phyloP scores from a whole-genome alignment of 2,329 filamentous ascomycete genomes.

The Colletotrichum tropicale region DNA sequence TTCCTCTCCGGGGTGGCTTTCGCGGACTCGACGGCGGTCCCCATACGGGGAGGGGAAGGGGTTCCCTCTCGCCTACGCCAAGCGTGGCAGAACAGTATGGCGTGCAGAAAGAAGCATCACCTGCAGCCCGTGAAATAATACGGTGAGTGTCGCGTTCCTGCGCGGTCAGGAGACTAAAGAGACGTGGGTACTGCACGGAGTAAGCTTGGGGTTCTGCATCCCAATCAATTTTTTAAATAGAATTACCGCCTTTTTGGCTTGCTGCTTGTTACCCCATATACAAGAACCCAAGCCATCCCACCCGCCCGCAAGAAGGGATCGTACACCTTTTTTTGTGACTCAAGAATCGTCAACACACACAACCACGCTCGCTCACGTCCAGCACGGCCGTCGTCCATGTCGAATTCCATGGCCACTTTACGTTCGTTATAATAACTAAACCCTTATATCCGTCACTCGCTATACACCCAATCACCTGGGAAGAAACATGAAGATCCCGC shows the following conservation, averaged over 20 bases:
- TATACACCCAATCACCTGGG: neutral
- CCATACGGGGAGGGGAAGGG: neutral
- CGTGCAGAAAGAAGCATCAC: constrained; percentile 5
- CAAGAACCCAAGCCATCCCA: neutral
- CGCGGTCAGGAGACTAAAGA: neutral
- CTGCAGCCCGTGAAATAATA: neutral
- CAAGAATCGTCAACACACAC: neutral
- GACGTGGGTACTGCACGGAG: neutral
- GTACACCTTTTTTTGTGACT: neutral
- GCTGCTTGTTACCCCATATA: neutral
- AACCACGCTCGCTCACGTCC: neutral
- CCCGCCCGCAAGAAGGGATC: neutral
- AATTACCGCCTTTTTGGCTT: neutral
- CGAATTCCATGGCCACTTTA: neutral
- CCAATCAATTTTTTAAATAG: constrained; percentile 7
- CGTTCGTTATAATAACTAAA: neutral
- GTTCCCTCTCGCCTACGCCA: neutral
- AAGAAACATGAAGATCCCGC: constrained; percentile 1
- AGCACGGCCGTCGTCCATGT: neutral
- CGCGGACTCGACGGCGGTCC: neutral
- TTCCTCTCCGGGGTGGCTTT: neutral
- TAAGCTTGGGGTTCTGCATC: neutral
- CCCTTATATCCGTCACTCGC: neutral
- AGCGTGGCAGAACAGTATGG: constrained; percentile 1
- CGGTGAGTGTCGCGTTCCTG: constrained; percentile 7